A percentile compares a stretch with the other conserved stretches of the same genome.
These are phyloP conservation scores for Pythium aristosporum DNA, from an alignment of 352 stramenopile genomes.

Conservation along the genomic window DNA sequence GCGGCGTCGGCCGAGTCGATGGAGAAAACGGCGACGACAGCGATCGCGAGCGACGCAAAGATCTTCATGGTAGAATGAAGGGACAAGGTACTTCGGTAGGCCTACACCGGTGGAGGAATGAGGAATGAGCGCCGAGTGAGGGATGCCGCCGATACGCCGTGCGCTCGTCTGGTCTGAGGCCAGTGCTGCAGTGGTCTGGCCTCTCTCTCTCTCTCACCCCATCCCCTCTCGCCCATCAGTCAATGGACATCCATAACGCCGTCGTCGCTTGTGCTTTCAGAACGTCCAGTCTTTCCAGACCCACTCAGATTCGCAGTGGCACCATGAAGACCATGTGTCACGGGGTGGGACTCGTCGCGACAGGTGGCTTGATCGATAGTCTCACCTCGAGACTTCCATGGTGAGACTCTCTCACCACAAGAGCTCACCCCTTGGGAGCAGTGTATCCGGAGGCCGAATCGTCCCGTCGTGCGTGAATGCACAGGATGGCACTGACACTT, in stretches of 20 bases:
- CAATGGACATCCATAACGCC: not conserved
- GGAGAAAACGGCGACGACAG: constrained; percentile 24
- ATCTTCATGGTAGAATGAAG: constrained; percentile 30
- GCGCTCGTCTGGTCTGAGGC: not conserved
- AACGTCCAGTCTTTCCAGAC: constrained; percentile 2
- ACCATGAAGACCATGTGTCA: constrained; percentile 5
- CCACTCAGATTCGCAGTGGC: constrained; percentile 9
- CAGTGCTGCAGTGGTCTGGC: not conserved
- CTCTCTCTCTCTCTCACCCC: not conserved
- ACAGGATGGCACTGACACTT: no score
- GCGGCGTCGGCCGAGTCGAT: constrained; percentile 19
- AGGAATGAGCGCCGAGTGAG: constrained; percentile 15
- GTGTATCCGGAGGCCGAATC: no score
- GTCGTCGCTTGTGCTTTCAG: not conserved
- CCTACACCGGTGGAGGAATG: constrained; percentile 14
- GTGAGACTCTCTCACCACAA: no score
- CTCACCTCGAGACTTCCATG: no score
- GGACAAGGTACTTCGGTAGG: not conserved
- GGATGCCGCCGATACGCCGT: not conserved
- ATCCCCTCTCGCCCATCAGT: not conserved
- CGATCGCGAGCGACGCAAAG: constrained; percentile 29
- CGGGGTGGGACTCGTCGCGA: not conserved
- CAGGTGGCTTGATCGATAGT: constrained; percentile 6
- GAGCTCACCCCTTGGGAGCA: no score
- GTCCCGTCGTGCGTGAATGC: no score